Percentiles rank a stretch among this genome's conserved stretches.
phyloP scores from a whole-genome alignment of 1,284 basidiomycete genomes.

The Malassezia furfur region DNA sequence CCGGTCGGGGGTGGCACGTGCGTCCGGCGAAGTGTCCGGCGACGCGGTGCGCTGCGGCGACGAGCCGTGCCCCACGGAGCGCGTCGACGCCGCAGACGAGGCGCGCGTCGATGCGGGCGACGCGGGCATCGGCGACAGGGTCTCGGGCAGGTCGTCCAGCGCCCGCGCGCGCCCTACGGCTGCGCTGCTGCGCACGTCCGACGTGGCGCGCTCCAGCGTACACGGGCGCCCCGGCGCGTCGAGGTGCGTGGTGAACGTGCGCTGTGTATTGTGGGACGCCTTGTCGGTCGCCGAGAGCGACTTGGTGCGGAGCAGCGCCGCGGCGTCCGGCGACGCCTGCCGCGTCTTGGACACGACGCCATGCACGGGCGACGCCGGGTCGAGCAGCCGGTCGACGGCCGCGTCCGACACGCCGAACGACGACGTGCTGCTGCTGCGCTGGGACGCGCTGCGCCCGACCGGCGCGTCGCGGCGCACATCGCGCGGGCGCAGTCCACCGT shows the following conservation, averaged over 20 bases:
- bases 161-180: constrained; percentile 1
- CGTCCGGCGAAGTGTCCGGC: not conserved
- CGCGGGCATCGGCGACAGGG: not conserved
- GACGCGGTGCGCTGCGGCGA: constrained; percentile 7
- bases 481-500: not conserved
- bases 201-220: not conserved
- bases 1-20: not conserved
- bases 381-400: constrained; percentile 25
- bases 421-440: not conserved
- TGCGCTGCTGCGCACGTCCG: constrained; percentile 6
- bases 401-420: not conserved
- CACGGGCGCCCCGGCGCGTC: not conserved
- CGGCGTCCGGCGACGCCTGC: not conserved
- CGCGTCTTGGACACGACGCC: constrained; percentile 17
- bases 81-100: not conserved
- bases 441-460: not conserved
- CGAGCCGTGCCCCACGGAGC: constrained; percentile 7
- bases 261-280: not conserved
- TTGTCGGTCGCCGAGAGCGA: not conserved
- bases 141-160: not conserved
- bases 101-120: not conserved
- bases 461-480: not conserved
- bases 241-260: not conserved
- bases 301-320: not conserved
- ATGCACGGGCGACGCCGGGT: constrained; percentile 19